phyloP scores from a whole-genome alignment of 495 filamentous ascomycete genomes.

The Penicilliopsis zonata region DNA sequence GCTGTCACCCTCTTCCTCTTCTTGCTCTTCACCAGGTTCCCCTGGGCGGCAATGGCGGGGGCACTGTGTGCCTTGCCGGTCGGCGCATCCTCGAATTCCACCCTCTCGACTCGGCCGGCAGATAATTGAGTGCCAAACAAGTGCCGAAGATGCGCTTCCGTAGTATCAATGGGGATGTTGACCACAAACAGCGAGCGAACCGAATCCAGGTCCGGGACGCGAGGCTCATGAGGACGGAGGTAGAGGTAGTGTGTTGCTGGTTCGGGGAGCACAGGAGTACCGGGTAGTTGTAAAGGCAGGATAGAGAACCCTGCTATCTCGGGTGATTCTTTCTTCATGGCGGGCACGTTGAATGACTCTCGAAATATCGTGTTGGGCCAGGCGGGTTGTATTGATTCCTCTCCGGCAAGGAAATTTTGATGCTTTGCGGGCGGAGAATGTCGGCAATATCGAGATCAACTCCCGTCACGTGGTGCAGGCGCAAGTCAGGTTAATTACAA shows the following conservation, averaged over 20 bases:
- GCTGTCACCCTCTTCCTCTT: conserved; percentile 55
- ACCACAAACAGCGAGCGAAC: conserved; percentile 71
- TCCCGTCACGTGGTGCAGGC: no score
- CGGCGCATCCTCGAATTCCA: conserved; percentile 52
- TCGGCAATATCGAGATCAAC: no score
- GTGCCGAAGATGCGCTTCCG: conserved; percentile 58
- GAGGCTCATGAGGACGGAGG: conserved; percentile 67
- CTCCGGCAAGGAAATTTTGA: background rate
- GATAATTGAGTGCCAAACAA: conserved; percentile 61
- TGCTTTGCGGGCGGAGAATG: background rate
- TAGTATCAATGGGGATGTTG: conserved; percentile 80
- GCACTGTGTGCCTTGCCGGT: conserved; percentile 18
- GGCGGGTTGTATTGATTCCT: background rate
- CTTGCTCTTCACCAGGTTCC: conserved; percentile 27
- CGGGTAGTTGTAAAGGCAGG: conserved; percentile 46
- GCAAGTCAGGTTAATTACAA: no score
- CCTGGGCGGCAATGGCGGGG: conserved; percentile 11
- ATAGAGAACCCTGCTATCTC: conserved; percentile 37
- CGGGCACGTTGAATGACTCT: no score
- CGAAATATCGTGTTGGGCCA: background rate
- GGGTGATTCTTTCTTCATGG: conserved; percentile 26
- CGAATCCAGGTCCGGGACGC: conserved; percentile 59
- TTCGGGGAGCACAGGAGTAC: conserved; percentile 42
- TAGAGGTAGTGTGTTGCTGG: conserved; percentile 75
- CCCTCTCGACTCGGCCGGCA: conserved; percentile 60